These are phyloP conservation scores for Salix exigua DNA, from an alignment of 345 rosid genomes.

Conservation along the genomic window DNA sequence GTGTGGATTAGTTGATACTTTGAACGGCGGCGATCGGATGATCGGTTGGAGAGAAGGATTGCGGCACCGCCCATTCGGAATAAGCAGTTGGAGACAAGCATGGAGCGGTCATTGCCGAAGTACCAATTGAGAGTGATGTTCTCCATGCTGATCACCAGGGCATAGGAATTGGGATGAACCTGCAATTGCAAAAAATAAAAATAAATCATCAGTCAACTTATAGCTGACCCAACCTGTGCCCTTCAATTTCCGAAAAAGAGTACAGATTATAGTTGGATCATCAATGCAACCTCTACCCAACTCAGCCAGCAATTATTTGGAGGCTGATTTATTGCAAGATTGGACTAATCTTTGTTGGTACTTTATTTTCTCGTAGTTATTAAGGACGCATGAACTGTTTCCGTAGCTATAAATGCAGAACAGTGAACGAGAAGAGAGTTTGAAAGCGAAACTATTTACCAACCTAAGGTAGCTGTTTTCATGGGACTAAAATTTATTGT, in stretches of 20 bases:
- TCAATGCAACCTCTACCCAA: too few species aligned
- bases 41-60: conserved; percentile 71
- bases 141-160: conserved; percentile 90
- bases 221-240: not conserved
- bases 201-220: too few species aligned
- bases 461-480: not conserved
- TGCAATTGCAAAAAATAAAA: conserved; percentile 8
- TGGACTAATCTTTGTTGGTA: too few species aligned
- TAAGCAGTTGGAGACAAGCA: conserved; percentile 89
- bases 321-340: too few species aligned
- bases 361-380: not conserved
- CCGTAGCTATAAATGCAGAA: not conserved
- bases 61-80: conserved; percentile 98
- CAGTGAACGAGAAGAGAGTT: too few species aligned
- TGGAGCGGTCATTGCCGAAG: conserved; percentile 83
- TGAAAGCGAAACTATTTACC: not conserved
- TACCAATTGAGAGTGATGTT: conserved; percentile 85
- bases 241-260: not conserved
- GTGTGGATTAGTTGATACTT: conserved; percentile 91
- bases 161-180: conserved; percentile 87
- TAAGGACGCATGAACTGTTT: not conserved
- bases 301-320: too few species aligned
- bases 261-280: not conserved
- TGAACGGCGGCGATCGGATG: conserved; percentile 68
- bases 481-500: not conserved